Base-by-base conservation (phyloP, 1,139 yeast species). In the Sugiyamaella neomexicana region DNA sequence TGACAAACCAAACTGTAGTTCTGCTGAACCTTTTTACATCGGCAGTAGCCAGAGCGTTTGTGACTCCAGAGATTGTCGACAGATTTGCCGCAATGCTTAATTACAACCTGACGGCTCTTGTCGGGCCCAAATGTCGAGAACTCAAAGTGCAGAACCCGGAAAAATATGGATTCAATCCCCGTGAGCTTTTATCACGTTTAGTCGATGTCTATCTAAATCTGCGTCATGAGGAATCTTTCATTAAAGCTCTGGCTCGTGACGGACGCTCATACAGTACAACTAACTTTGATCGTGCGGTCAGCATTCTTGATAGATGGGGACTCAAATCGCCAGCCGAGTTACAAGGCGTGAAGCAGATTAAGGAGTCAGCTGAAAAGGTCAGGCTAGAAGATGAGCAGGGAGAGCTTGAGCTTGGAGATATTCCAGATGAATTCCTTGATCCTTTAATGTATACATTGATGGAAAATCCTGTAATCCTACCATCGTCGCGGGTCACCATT, bases 371-470 rank as follows among this genome's bases (percentile, higher is more conserved):
- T 0, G 87, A 87, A 58, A 67, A 70, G 40, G 80, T 82, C 53
- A 80, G 82, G 65, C 65, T 75, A 41, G 79, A 77, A 27, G 73
- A 71, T 36, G 95, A 88, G 59, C 87, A 84, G 60, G 96, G 89
- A 65, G 97, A 91, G 62, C 69, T 83, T 61, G 97, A 89, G 66
- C 77, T 89, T 62, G 98, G 96, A 13, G 99, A 95, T 54, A 80
- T 89, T 23, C 99, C 99, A 0, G 99, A 95, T 68, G 99, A 95
- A 69, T 93, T 85, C 68, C 79, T 95, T 66, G 99, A 95, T 74
- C 99, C 99, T 8, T 80, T 95, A 63, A 91, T 95, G 98, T 91
- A 79, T 68, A 88, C 97, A 0, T 69, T 95, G 45, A 95, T 95
- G 99, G 88, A 84, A 63, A 96, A 95, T 68, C 99, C 99, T 0